phyloP scores from a whole-genome alignment of 2,329 filamentous ascomycete genomes.

The Hypoxylon rubiginosum region DNA sequence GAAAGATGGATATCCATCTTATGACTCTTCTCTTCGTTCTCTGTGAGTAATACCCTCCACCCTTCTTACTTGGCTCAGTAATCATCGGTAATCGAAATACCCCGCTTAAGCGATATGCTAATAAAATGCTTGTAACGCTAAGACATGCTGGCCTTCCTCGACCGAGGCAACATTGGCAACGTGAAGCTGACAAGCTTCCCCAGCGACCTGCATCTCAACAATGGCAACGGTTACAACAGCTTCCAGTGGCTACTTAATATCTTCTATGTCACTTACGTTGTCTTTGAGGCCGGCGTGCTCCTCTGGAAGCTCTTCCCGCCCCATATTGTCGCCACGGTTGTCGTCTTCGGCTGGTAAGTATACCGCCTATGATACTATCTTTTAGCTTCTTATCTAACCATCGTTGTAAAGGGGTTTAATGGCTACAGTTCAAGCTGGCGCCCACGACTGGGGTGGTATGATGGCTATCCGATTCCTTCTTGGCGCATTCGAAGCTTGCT shows the following conservation, averaged over 20 bases:
- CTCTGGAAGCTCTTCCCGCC: constrained; percentile 72
- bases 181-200: constrained; percentile 74
- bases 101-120: constrained; percentile 14
- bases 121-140: constrained; percentile 20
- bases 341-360: constrained; percentile 46
- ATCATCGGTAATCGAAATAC: not conserved
- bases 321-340: constrained; percentile 65
- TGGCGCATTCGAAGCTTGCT: constrained; percentile 44
- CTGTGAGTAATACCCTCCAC: constrained; percentile 39
- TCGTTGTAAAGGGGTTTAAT: constrained; percentile 83
- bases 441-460: constrained; percentile 72
- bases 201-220: constrained; percentile 65
- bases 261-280: constrained; percentile 64
- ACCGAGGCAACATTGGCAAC: constrained; percentile 67
- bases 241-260: constrained; percentile 73
- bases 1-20: constrained; percentile 45
- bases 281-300: constrained; percentile 73
- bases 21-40: constrained; percentile 47
- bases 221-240: constrained; percentile 51
- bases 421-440: constrained; percentile 78
- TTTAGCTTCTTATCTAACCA: constrained; percentile 54
- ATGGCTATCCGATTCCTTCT: constrained; percentile 74
- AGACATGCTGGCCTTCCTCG: constrained; percentile 48
- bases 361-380: not conserved
- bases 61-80: not conserved